Conservation (phyloP, 192 early-diverging fungal genomes). For the Thamnidium elegans region DNA sequence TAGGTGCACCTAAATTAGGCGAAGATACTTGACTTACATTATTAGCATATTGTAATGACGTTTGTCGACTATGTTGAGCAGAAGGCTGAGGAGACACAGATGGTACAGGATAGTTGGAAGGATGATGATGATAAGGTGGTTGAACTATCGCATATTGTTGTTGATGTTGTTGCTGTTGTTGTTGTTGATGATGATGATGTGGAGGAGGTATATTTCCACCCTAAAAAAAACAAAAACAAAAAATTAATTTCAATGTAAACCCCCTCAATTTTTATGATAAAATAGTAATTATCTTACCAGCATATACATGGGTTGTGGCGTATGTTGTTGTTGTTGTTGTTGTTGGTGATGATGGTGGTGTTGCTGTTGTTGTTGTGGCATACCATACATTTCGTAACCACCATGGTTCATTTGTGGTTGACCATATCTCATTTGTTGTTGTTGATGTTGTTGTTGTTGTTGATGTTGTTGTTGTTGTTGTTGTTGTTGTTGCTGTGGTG, state of each 20-base stretch:
- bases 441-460: constrained; percentile 29
- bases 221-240: not conserved
- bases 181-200: no score
- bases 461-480: constrained; percentile 21
- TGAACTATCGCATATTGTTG: constrained; percentile 2
- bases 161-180: not conserved
- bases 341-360: not conserved
- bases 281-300: constrained; percentile 1
- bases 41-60: not conserved
- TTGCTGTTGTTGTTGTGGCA: constrained; percentile 8
- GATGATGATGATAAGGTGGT: not conserved
- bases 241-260: not conserved
- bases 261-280: not conserved
- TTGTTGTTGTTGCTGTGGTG: constrained; percentile 31
- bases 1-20: not conserved
- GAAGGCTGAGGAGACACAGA: not conserved
- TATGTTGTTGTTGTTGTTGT: constrained; percentile 4
- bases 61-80: not conserved
- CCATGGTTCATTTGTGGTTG: not conserved
- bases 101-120: not conserved
- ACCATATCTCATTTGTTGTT: constrained; percentile 15
- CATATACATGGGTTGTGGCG: constrained; percentile 12
- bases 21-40: not conserved
- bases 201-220: not conserved
- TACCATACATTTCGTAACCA: constrained; percentile 7